Percentiles rank a stretch among this genome's conserved stretches.
Evolutionary conservation across 2,329 filamentous ascomycete genomes (phyloP).

Genomic region (Sclerotinia glacialis): DNA sequence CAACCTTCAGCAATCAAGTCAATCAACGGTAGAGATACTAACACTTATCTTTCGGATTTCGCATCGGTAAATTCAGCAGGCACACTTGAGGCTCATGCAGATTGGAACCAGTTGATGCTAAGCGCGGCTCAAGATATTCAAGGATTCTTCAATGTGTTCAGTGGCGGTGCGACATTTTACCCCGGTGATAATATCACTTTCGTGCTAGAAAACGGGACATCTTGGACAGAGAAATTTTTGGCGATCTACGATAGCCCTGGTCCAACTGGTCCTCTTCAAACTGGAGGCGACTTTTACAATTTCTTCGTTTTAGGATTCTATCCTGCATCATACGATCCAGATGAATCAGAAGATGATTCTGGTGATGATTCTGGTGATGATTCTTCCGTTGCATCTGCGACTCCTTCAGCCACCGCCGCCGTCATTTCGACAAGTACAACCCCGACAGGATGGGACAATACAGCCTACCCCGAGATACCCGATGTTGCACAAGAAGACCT

Average conservation of each 20-base stretch:
- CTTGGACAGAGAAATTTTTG: slow-evolving; percentile 37
- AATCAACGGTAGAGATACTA: slow-evolving; percentile 54
- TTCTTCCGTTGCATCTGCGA: slow-evolving; percentile 1
- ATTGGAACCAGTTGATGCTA: slow-evolving; percentile 40
- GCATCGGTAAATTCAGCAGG: slow-evolving; percentile 38
- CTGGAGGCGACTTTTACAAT: slow-evolving; percentile 36
- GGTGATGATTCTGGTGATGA: slow-evolving; percentile 2
- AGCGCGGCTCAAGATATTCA: slow-evolving; percentile 34
- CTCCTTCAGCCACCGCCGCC: neutral
- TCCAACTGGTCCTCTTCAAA: slow-evolving; percentile 35
- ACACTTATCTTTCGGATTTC: slow-evolving; percentile 47
- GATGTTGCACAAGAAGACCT: slow-evolving; percentile 30
- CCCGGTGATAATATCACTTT: slow-evolving; percentile 41
- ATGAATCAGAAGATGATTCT: slow-evolving; percentile 12
- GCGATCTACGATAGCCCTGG: slow-evolving; percentile 34
- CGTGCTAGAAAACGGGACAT: slow-evolving; percentile 42
- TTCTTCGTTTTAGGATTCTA: slow-evolving; percentile 34
- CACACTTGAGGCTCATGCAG: slow-evolving; percentile 41
- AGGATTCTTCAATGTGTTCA: slow-evolving; percentile 40
- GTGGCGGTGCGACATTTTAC: slow-evolving; percentile 41
- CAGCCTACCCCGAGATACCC: slow-evolving; percentile 26
- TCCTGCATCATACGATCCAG: slow-evolving; percentile 27
- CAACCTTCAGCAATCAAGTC: slow-evolving; percentile 47
- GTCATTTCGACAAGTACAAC: neutral
- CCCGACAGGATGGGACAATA: slow-evolving; percentile 21